Base-by-base conservation (phyloP, 495 filamentous ascomycete genomes). In the Neohortaea acidophila region DNA sequence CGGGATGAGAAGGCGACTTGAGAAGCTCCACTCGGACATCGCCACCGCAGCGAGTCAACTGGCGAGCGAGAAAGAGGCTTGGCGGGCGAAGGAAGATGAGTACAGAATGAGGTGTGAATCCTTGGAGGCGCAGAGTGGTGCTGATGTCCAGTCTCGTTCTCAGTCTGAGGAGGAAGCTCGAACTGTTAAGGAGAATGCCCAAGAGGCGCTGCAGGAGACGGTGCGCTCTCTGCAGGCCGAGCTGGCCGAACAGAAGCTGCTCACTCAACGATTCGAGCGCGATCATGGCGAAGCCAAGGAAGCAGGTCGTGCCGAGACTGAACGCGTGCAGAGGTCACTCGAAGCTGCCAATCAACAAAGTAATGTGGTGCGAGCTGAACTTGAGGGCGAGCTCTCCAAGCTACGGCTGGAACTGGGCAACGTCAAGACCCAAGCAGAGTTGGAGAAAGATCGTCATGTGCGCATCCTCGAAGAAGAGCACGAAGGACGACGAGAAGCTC, bases 1-100 rank as follows among this genome's bases (percentile, higher is more conserved):
- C 47, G 70, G 64, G 49, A 78, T 92, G 62, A 73, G 81, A 45
- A 65, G 67, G 51, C 87, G 85, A 54, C 77, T 93, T 51, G 72
- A 84, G 47, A 69, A 67, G 37, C 60, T 96, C 33, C 84, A 94
- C 60, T 70, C 79, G 47, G 81, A 94, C 39, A 83, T 96, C 77
- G 69, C 73, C 9, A 64, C 60, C 36, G 74, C 81, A n/a, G 75
- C 78, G 38, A 66, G 68, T 29, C 77, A 91, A 36, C 73, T 93
- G 38, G 72, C 74, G 12, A 70, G 76, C 39, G 84, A 94, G 52
- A 83, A 84, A 51, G 70, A 76, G n/a, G 63, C 68, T 17, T 83
- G 75, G 62, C 65, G 72, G 38, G 77, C 76, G 44, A 73, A 72
- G 38, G 77, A 84, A 39, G 83, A 92, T 41, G 73, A 86, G 31